phyloP scores from a whole-genome alignment of 2,329 filamentous ascomycete genomes.

The Diaporthe sp. region DNA sequence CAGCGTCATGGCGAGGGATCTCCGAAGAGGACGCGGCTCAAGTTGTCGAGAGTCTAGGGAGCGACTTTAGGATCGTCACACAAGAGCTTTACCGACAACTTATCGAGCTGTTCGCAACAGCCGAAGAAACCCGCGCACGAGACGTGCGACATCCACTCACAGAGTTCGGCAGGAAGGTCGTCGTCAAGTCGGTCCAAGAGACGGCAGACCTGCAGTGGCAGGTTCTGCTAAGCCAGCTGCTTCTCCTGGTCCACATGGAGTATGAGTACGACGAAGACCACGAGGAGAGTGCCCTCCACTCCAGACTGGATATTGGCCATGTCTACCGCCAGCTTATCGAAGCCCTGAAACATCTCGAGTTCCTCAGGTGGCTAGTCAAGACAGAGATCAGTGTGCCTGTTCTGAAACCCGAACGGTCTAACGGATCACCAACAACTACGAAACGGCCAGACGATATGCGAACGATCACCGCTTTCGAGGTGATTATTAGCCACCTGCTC shows the following conservation, averaged over 20 bases:
- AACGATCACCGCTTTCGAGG: conserved; percentile 71
- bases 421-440: conserved; percentile 46
- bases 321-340: conserved; percentile 79
- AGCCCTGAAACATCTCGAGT: conserved; percentile 80
- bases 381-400: conserved; percentile 69
- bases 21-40: conserved; percentile 84
- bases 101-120: conserved; percentile 60
- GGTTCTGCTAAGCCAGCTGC: conserved; percentile 84
- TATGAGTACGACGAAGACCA: conserved; percentile 77
- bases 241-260: conserved; percentile 89
- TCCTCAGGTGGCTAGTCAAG: conserved; percentile 78
- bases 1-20: conserved; percentile 83
- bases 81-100: conserved; percentile 68
- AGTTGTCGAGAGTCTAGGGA: conserved; percentile 78
- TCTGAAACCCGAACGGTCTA: conserved; percentile 55
- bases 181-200: conserved; percentile 85
- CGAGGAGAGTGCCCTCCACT: conserved; percentile 75
- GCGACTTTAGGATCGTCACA: conserved; percentile 72
- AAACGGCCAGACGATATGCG: conserved; percentile 64
- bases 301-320: conserved; percentile 74
- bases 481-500: conserved; percentile 73
- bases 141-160: conserved; percentile 71
- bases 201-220: conserved; percentile 79
- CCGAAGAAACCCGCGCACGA: conserved; percentile 60
- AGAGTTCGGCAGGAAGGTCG: conserved; percentile 80